Base-by-base conservation (phyloP, 768 basidiomycete genomes). In the Rhodotorula sphaerocarpa region DNA sequence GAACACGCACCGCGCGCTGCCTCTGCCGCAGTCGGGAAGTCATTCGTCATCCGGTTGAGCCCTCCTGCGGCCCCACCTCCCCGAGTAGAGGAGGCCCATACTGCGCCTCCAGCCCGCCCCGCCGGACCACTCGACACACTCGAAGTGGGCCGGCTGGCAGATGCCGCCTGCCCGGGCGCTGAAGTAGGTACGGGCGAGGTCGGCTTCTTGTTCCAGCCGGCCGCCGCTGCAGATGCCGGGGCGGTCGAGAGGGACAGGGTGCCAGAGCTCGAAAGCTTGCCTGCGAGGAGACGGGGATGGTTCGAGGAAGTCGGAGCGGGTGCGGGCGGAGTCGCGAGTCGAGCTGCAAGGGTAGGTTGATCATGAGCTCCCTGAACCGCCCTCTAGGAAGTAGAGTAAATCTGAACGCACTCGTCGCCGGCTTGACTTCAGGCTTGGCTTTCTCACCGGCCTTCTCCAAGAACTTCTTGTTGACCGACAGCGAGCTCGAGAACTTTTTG, bases 11-110 rank as follows among this genome's bases (percentile, higher is more conserved):
- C 86, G 78, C 86, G 85, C 11, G 88, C 88, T 47, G 90, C 90
- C 78, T 99, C 95, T 42, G 89, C 90, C 50, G 93, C 91, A 9
- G 95, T 99, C 11, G 95, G 95, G 73, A 99, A 99, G 67, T 97
- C 92, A 59, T 78, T 57, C 31, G 55, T 58, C 39, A 62, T 45
- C 41, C n/a, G 46, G 36, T 16, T 16, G 36, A 39, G 36, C 9
- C 36, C 36, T 10, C 10, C 36, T 39, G 9, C 10, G 16, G 36
- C 36, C 36, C 10, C 36, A 39, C 10, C 36, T 9, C 10, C 36
- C 16, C 36, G 36, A 9, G 36, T 16, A 10, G 70, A 67, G 20
- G 71, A 59, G 7, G 45, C 51, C 30, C 84, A 72, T 74, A 80
- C 83, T 27, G 83, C 84, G 90, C 89, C 91, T 7, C 80, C 90